Evolutionary conservation across 306 rosid species (phyloP).

Genomic region (Ormosia semicastrata): DNA sequence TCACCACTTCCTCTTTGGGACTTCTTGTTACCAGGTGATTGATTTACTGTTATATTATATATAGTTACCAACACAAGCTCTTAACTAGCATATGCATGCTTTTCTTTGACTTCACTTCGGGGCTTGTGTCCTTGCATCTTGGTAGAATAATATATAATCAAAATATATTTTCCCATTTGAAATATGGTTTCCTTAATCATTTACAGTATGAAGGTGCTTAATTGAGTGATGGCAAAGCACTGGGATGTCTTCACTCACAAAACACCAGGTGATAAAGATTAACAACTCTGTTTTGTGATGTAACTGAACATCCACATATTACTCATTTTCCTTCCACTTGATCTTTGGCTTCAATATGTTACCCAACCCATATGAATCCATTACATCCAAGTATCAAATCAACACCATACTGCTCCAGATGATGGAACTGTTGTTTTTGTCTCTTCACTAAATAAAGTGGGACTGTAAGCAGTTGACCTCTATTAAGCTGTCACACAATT

Average conservation of each 20-base stretch:
- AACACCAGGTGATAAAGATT: slow-evolving; percentile 36
- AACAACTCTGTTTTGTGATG: too few relatives aligned
- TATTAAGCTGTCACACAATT: too few relatives aligned
- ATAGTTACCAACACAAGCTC: neutral
- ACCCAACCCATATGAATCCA: too few relatives aligned
- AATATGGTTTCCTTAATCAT: neutral
- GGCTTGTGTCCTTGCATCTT: neutral
- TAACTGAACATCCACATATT: too few relatives aligned
- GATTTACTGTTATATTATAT: neutral
- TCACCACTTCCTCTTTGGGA: slow-evolving; percentile 21
- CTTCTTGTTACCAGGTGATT: slow-evolving; percentile 30
- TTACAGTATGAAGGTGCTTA: slow-evolving; percentile 66
- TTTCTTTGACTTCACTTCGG: neutral
- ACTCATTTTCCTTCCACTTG: too few relatives aligned
- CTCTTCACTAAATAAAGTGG: too few relatives aligned
- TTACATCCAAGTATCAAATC: too few relatives aligned
- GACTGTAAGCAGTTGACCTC: too few relatives aligned
- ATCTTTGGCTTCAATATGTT: too few relatives aligned
- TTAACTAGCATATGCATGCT: neutral
- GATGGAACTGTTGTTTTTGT: too few relatives aligned
- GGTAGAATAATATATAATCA: neutral
- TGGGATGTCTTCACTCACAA: slow-evolving; percentile 63
- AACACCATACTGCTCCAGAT: too few relatives aligned
- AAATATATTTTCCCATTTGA: neutral
- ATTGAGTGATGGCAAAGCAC: slow-evolving; percentile 61